phyloP scores from a whole-genome alignment of 148 eudicot genomes.

The Drosera capensis region DNA sequence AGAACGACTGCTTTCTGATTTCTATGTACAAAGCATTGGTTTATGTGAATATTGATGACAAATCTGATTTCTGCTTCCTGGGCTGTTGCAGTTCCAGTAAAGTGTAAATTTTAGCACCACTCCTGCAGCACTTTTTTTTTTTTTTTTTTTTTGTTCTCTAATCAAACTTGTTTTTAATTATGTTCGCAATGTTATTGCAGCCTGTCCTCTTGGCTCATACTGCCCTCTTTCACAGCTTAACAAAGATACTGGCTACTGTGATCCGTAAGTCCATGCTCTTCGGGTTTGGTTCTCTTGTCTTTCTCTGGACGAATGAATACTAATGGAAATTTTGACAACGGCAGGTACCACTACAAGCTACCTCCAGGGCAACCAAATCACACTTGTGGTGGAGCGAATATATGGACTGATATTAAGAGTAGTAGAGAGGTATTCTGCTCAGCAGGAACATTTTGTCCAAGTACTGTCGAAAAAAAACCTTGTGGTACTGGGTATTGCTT shows the following conservation, averaged over 20 bases:
- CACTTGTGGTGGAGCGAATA: constrained; percentile 83
- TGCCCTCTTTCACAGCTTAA: constrained; percentile 65
- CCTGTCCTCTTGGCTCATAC: constrained; percentile 83
- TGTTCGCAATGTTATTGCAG: constrained; percentile 19
- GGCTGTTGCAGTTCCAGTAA: too few species aligned
- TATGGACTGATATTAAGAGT: constrained; percentile 51
- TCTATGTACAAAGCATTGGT: too few species aligned
- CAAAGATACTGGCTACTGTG: constrained; percentile 46
- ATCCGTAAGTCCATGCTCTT: constrained; percentile 58
- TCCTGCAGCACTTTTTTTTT: background rate
- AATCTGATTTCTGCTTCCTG: too few species aligned
- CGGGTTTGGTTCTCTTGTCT: background rate
- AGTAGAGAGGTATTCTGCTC: constrained; percentile 71
- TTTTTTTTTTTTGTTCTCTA: background rate
- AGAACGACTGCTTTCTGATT: too few species aligned
- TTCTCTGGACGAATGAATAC: constrained; percentile 2
- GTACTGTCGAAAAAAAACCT: constrained; percentile 28
- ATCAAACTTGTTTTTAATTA: background rate
- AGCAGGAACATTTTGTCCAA: constrained; percentile 81
- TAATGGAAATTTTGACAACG: constrained; percentile 1
- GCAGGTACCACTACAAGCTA: constrained; percentile 58
- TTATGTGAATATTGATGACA: too few species aligned
- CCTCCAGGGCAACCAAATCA: constrained; percentile 61
- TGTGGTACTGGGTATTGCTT: constrained; percentile 68
- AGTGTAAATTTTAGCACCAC: too few species aligned